These are phyloP conservation scores for Danielozyma ontarioensis DNA, from an alignment of 805 yeast species.

Conservation along the genomic window DNA sequence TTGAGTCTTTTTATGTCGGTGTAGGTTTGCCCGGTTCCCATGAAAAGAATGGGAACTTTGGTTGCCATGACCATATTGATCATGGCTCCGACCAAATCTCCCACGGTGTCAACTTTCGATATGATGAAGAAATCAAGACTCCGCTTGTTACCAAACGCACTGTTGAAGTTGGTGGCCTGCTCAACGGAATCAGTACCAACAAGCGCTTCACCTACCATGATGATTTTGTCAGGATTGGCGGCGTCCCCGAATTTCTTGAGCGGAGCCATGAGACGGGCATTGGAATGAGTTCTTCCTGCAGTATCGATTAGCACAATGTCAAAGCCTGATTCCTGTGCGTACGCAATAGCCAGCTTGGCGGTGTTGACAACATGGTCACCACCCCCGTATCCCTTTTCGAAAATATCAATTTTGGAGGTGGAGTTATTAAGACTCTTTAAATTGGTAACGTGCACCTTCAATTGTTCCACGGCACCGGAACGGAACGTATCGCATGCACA, in stretches of 20 bases:
- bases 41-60: constrained; percentile 89
- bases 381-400: constrained; percentile 95
- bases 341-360: constrained; percentile 84
- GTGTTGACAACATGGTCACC: constrained; percentile 91
- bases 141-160: constrained; percentile 83
- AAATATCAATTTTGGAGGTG: constrained; percentile 59
- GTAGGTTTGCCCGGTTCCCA: constrained; percentile 96
- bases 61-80: constrained; percentile 97
- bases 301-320: constrained; percentile 93
- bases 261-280: constrained; percentile 92
- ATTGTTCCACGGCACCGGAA: constrained; percentile 98
- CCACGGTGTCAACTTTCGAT: constrained; percentile 95
- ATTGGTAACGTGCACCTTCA: constrained; percentile 88
- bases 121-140: constrained; percentile 85
- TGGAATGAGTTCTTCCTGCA: constrained; percentile 96
- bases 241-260: constrained; percentile 91
- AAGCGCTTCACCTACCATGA: constrained; percentile 97
- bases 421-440: constrained; percentile 61
- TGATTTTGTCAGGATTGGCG: constrained; percentile 92
- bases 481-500: constrained; percentile 98
- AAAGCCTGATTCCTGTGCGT: constrained; percentile 62
- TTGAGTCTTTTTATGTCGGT: constrained; percentile 88
- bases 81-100: constrained; percentile 93
- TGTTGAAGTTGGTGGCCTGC: constrained; percentile 89
- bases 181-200: constrained; percentile 97